A percentile compares a stretch with the other conserved stretches of the same genome.
Evolutionary conservation across 768 basidiomycete genomes (phyloP).

Genomic region (Lactarius deliciosus): DNA sequence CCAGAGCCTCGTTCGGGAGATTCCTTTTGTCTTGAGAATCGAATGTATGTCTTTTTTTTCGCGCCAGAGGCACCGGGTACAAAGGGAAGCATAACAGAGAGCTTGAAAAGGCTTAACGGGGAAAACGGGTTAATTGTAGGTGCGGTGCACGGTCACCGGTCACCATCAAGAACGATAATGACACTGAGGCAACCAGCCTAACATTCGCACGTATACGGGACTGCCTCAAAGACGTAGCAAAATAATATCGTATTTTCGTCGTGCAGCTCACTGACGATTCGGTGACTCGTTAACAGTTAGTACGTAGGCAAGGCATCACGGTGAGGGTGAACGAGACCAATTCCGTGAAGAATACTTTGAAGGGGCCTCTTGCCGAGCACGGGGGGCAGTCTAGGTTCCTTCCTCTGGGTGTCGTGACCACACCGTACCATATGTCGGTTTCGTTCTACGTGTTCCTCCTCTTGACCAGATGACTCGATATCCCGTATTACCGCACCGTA

Average conservation of each 20-base stretch:
- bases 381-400: background rate
- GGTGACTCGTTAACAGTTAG: background rate
- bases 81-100: background rate
- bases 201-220: background rate
- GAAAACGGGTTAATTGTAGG: slow-evolving; percentile 4
- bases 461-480: slow-evolving; percentile 10
- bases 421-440: background rate
- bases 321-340: slow-evolving; percentile 1
- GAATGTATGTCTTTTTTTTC: slow-evolving; percentile 1
- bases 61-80: background rate
- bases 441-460: background rate
- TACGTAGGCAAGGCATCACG: background rate
- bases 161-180: background rate
- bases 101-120: background rate
- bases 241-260: background rate
- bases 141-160: slow-evolving; percentile 1
- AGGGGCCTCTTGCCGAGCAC: background rate
- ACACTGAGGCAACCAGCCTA: too few relatives aligned
- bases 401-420: background rate
- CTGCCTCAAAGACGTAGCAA: too few relatives aligned
- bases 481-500: background rate
- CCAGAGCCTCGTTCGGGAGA: background rate
- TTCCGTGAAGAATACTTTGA: background rate
- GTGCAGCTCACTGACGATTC: background rate
- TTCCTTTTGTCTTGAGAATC: background rate